These are phyloP conservation scores for Neurospora sp. DNA, from an alignment of 495 filamentous ascomycete species.

Conservation along the genomic window DNA sequence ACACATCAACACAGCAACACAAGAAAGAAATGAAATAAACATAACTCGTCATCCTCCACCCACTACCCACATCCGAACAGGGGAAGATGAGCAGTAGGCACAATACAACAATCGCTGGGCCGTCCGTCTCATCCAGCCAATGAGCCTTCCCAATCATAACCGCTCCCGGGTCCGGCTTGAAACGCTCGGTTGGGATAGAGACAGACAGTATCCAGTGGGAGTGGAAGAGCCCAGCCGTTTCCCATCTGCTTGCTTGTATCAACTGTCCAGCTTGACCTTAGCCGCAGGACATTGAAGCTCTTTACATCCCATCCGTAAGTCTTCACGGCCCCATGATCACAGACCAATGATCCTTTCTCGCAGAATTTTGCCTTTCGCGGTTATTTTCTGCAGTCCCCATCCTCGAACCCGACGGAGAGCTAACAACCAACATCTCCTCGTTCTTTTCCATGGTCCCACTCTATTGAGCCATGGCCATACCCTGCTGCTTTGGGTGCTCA, in stretches of 20 bases:
- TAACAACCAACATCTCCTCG: too few relatives aligned
- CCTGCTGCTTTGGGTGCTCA: slow-evolving; percentile 1
- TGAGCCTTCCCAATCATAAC: neutral
- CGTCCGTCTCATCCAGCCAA: neutral
- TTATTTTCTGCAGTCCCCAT: neutral
- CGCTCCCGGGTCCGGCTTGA: neutral
- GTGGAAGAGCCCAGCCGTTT: neutral
- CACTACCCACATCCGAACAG: neutral
- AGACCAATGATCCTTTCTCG: neutral
- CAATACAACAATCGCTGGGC: neutral
- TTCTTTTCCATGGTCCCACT: neutral
- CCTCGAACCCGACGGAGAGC: too few relatives aligned
- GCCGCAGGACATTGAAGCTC: neutral
- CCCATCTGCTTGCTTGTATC: neutral
- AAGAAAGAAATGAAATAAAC: neutral
- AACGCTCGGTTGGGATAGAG: neutral
- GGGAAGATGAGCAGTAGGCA: neutral
- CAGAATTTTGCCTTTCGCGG: neutral
- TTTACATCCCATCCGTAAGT: neutral
- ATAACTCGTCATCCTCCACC: neutral
- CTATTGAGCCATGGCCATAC: slow-evolving; percentile 8
- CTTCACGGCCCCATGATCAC: neutral
- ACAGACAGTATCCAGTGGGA: neutral
- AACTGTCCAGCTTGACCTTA: neutral
- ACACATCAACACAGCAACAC: neutral